Evolutionary conservation across 1,139 yeast species (phyloP).

Genomic region (Magnusiomyces magnusii): DNA sequence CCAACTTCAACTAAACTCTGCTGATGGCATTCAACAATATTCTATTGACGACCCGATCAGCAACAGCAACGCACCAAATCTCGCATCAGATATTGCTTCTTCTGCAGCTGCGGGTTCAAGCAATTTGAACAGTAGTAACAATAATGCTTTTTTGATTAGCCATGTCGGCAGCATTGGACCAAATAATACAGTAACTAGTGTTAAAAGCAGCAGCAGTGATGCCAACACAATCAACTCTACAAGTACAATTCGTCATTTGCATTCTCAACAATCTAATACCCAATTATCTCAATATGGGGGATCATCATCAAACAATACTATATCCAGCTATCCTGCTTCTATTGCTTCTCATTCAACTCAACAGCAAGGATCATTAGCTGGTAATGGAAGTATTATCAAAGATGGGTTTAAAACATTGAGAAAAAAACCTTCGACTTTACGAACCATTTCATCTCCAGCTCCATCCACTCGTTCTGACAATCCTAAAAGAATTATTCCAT

Average conservation of each 20-base stretch:
- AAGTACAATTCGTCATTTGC: not conserved
- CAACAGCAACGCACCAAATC: not conserved
- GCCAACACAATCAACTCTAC: not conserved
- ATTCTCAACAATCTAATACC: not conserved
- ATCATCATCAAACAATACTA: not conserved
- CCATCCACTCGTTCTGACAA: not conserved
- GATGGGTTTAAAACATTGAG: conserved; percentile 4
- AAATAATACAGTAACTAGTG: not conserved
- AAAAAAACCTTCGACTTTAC: conserved; percentile 7
- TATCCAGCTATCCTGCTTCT: not conserved
- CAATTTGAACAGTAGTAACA: not conserved
- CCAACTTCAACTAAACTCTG: not conserved
- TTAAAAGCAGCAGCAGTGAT: not conserved
- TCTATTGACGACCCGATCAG: not conserved
- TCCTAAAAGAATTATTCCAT: not conserved
- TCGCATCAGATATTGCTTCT: not conserved
- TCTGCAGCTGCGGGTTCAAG: not conserved
- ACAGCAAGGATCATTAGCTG: conserved; percentile 6
- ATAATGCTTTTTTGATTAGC: not conserved
- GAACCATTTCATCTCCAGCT: not conserved
- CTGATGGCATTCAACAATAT: not conserved
- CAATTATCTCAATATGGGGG: not conserved
- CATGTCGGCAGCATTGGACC: not conserved
- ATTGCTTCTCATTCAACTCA: not conserved
- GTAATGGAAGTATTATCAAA: not conserved